These are phyloP conservation scores for Biancaea sappan DNA, from an alignment of 306 rosid genomes.

Conservation along the genomic window DNA sequence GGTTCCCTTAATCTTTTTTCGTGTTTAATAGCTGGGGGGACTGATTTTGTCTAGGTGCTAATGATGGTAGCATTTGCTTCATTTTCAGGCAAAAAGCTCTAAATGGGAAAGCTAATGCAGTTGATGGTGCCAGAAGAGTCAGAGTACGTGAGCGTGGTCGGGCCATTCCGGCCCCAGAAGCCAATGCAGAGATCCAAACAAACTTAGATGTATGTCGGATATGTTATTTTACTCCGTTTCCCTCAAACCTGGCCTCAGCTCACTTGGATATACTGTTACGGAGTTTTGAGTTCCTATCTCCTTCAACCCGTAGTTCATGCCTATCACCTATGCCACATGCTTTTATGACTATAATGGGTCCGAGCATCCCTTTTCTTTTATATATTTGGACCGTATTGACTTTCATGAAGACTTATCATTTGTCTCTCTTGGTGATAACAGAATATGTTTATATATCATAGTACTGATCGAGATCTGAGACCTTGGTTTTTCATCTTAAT, in stretches of 20 bases:
- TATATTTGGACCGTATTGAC: not conserved
- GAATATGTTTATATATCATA: not conserved
- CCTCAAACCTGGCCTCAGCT: not conserved
- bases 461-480: not conserved
- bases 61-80: conserved; percentile 25
- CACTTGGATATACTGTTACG: conserved; percentile 1
- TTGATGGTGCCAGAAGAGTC: conserved; percentile 64
- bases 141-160: conserved; percentile 67
- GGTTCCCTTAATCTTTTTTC: conserved; percentile 47
- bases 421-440: not conserved
- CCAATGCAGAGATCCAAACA: conserved; percentile 79
- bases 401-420: not conserved
- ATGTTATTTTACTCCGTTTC: conserved; percentile 15
- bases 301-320: conserved; percentile 19
- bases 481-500: conserved; percentile 18
- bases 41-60: conserved; percentile 26
- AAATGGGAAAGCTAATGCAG: conserved; percentile 59
- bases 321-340: not conserved
- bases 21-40: conserved; percentile 23
- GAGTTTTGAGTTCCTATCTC: conserved; percentile 10
- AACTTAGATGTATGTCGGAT: conserved; percentile 71
- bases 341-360: not conserved
- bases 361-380: not conserved
- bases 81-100: conserved; percentile 67
- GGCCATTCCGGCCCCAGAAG: conserved; percentile 86